Percentiles rank a stretch among this genome's conserved stretches.
Conservation (phyloP, 2,329 filamentous ascomycete genomes). For the Sclerotinia spermophila region DNA sequence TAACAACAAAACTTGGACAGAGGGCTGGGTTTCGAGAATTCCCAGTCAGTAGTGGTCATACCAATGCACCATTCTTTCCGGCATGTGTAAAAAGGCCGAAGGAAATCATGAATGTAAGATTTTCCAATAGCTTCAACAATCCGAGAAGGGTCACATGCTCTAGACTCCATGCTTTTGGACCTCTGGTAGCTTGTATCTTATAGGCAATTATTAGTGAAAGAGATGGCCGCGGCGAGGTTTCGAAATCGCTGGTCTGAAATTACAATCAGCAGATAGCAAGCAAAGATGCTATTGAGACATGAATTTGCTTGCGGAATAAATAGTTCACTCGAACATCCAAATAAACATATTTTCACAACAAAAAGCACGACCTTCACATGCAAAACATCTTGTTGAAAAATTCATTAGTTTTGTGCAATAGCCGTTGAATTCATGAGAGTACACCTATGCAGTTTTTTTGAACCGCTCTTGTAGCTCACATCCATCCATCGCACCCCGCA, state of each 20-base stretch:
- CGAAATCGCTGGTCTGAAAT: not conserved
- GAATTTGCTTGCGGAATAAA: not conserved
- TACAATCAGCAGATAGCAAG: not conserved
- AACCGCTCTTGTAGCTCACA: conserved; percentile 34
- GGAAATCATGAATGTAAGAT: not conserved
- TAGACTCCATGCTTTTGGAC: not conserved
- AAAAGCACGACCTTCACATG: conserved; percentile 8
- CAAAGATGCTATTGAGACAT: not conserved
- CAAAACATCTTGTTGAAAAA: conserved; percentile 14
- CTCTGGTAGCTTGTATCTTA: not conserved
- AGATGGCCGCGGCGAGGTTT: not conserved
- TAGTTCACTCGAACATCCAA: not conserved
- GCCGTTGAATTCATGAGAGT: conserved; percentile 39
- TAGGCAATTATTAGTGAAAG: not conserved
- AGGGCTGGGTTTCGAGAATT: not conserved
- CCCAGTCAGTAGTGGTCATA: not conserved
- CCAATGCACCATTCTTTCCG: not conserved
- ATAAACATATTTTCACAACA: not conserved
- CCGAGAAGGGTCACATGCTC: too few relatives aligned
- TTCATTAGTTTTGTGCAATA: conserved; percentile 25
- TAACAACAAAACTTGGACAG: not conserved
- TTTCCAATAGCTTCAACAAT: not conserved
- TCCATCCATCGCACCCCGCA: conserved; percentile 32
- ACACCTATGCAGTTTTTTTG: conserved; percentile 37
- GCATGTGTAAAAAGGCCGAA: not conserved